Evolutionary conservation across 352 stramenopile species (phyloP), one percentile per base, ranked within the genome.

Genomic region (Globisporangium cystogenes): DNA sequence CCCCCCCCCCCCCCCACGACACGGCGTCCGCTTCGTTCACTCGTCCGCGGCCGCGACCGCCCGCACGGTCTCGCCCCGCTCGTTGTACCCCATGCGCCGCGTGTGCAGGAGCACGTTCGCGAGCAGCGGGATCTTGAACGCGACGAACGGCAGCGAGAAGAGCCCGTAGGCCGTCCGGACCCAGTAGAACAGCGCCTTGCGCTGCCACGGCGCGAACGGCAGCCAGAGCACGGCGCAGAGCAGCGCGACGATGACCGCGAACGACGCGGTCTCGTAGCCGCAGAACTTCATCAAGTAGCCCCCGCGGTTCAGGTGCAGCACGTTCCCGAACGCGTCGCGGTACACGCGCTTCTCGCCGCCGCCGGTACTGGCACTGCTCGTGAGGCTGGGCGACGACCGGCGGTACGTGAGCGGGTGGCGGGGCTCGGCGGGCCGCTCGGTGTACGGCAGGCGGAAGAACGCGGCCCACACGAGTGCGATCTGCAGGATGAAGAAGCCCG

Each of bases 231-330:
- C 82, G 16, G 75, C 57, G 36, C 73, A 59, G 0, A 80, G 68
- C 3, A 93, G 57, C 36, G 64, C 64, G 53, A 93, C 74, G 31
- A 90, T 87, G 39, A 93, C 51, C 8, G 68, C 72, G 59, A 95
- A 90, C 12, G 79, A 83, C 7, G 87, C 68, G 0, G 85, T 95
- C 64, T 93, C 83, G 68, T 95, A 93, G 11, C 83, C 78, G 35
- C 78, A 90, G 10, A 93, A 75, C 55, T 91, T 93, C 75, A 92
- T 92, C 29, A 95, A 54, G 50, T 95, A 93, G 5, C 85, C 85
- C 2, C 85, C 85, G 36, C 81, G 82, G 51, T 91, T 68, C 36
- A 92, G 59, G 51, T 92, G 81, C 0, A 95, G 62, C 39, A 77
- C 68, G 50, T 95, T 91, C 27, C 85, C 82, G 62, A 95, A 93